phyloP scores from a whole-genome alignment of 176 grass and related monocot species.

The Zizania latifolia region DNA sequence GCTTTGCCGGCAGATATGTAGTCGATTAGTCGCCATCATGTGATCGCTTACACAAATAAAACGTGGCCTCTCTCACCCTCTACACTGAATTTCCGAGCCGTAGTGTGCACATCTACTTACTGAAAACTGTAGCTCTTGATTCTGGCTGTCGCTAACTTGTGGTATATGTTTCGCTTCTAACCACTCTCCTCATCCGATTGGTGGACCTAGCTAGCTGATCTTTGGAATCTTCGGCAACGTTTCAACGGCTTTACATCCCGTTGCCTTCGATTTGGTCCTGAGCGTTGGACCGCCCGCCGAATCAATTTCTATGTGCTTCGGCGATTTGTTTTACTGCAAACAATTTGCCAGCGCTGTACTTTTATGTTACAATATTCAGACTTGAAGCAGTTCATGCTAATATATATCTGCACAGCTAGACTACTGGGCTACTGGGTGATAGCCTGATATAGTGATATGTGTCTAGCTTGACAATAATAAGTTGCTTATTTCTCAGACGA shows the following conservation, averaged over 20 bases:
- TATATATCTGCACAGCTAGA: neutral
- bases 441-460: too few relatives aligned
- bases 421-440: neutral
- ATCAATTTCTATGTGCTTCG: neutral
- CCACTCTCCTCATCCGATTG: neutral
- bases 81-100: neutral
- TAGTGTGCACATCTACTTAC: neutral
- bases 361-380: neutral
- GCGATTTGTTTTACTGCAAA: neutral
- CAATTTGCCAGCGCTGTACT: neutral
- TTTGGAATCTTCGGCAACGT: neutral
- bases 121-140: too few relatives aligned
- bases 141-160: neutral
- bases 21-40: too few relatives aligned
- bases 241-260: neutral
- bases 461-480: neutral
- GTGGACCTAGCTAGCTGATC: neutral
- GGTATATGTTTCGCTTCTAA: neutral
- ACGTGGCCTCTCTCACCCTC: neutral
- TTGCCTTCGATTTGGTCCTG: neutral
- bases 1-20: too few relatives aligned
- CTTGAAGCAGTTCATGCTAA: neutral
- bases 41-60: too few relatives aligned
- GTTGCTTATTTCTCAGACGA: neutral
- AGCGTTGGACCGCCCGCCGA: neutral